Base-by-base conservation (phyloP, 1,139 yeast genomes). In the Kodamaea alishanica region DNA sequence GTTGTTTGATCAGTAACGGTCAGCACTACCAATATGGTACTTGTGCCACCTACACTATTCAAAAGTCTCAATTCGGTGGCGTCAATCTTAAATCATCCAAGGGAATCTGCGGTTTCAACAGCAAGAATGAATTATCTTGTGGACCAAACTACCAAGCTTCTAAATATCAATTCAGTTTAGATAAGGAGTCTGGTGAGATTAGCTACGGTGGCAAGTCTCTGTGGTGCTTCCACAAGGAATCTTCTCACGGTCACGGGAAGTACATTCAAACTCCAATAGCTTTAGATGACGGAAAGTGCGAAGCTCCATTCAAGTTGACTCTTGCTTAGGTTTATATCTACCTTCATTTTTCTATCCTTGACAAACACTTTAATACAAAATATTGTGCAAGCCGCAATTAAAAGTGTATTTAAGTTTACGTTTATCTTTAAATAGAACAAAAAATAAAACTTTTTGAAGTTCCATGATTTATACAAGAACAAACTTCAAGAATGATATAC, bases 1-100 rank as follows among this genome's bases (percentile, higher is more conserved):
- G 96, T 2, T 88, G 96, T 63, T 65, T 90, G 41, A 90, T 89
- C 51, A 77, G 84, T 45, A 85, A 79, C 53, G 97, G 97, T 5
- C 77, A 79, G 50, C 89, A 95, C 90, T 87, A 83, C 62, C 62
- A 74, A 6, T 72, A 79, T 28, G 97, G 97, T 1, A 81, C 95
- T 1, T 90, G 97, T 62, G 97, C 96, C 2, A 80, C 84, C 3
- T 88, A 73, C 62, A 69, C 71, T 12, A 51, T 70, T 11, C 64
- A 49, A 25, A 53, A 78, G 39, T 77, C 82, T 28, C 75, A 77
- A 27, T 81, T 78, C 59, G 95, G 94, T 4, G 90, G 90, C n/a
- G 73, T 78, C 51, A 75, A 79, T 41, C 54, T 87, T 27, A 70
- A 70, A 40, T 75, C 92, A 1, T 77, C 87, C 28, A 80, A 76